A percentile compares a stretch with the other conserved stretches of the same genome.
Conservation (phyloP, 192 early-diverging fungal genomes). For the Coemansia sp. region DNA sequence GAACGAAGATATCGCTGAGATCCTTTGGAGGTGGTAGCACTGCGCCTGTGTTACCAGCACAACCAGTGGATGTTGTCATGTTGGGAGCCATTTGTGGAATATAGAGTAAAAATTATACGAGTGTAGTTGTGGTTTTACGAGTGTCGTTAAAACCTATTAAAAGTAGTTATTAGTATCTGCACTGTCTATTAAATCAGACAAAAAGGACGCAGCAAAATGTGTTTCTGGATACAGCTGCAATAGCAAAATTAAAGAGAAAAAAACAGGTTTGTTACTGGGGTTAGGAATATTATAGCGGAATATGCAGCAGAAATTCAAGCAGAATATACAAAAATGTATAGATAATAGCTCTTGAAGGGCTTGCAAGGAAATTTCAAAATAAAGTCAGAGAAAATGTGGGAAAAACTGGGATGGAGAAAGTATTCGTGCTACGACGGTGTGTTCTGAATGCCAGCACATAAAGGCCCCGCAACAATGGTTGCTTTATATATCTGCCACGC, state of each 20-base stretch:
- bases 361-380: neutral
- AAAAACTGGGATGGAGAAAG: constrained; percentile 1
- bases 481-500: neutral
- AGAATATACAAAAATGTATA: neutral
- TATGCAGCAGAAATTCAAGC: neutral
- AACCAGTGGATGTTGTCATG: neutral
- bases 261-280: neutral
- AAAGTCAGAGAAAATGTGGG: neutral
- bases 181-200: neutral
- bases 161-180: neutral
- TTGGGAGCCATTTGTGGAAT: constrained; percentile 19
- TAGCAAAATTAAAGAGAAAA: neutral
- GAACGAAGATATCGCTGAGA: constrained; percentile 41
- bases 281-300: neutral
- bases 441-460: neutral
- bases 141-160: too few species aligned
- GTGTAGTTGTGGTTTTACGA: too few species aligned
- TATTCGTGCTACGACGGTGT: neutral
- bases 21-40: constrained; percentile 35
- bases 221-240: neutral
- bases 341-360: neutral
- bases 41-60: neutral
- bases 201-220: neutral
- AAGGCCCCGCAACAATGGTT: neutral
- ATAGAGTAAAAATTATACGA: neutral